Evolutionary conservation across 768 basidiomycete genomes (phyloP).

Genomic region (Panaeolus cyanescens): DNA sequence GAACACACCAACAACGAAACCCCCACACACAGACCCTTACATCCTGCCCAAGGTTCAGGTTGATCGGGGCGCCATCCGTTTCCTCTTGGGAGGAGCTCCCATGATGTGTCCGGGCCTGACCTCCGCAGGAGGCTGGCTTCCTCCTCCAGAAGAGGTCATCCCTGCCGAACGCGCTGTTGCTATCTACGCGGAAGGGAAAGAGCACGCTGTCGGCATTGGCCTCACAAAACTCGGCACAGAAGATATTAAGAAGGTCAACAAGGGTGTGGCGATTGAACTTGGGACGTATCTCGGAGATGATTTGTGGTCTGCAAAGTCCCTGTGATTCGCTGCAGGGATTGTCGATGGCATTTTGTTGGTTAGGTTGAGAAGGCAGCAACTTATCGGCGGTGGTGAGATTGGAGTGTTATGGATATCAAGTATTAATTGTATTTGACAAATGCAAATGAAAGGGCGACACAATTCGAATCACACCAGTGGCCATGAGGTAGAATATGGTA

Average conservation of each 20-base stretch:
- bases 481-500: neutral
- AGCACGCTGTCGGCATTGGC: slow-evolving; percentile 87
- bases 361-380: neutral
- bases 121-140: slow-evolving; percentile 87
- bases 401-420: neutral
- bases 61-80: slow-evolving; percentile 97
- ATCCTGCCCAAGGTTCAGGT: slow-evolving; percentile 86
- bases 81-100: slow-evolving; percentile 89
- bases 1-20: neutral
- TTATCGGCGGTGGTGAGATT: neutral
- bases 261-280: slow-evolving; percentile 88
- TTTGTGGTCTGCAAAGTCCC: slow-evolving; percentile 69
- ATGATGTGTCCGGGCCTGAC: slow-evolving; percentile 99
- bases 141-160: slow-evolving; percentile 67
- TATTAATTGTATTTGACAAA: neutral
- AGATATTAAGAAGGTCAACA: slow-evolving; percentile 88
- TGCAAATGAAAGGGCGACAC: neutral
- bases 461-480: neutral
- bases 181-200: slow-evolving; percentile 94
- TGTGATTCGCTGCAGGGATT: slow-evolving; percentile 40
- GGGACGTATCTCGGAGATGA: slow-evolving; percentile 88
- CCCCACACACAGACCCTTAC: slow-evolving; percentile 69
- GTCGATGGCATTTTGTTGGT: neutral
- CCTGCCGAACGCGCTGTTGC: slow-evolving; percentile 81
- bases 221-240: slow-evolving; percentile 81